Evolutionary conservation across 495 filamentous ascomycete genomes (phyloP), one percentile per base, ranked within the genome.

Genomic region (Corynascus novoguineensis): DNA sequence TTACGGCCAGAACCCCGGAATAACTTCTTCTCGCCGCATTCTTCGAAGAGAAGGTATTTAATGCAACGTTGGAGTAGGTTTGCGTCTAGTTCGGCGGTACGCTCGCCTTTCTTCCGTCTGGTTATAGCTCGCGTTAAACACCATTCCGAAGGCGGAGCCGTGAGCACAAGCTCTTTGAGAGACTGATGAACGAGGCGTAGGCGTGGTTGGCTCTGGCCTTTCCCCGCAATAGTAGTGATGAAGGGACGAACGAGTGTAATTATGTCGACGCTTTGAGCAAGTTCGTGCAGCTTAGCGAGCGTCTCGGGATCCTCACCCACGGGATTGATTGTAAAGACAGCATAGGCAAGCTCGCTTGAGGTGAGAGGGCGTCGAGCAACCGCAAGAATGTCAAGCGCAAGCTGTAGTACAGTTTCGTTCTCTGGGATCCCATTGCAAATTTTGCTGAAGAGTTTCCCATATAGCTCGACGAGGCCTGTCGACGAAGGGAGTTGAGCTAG

Each of bases 11-110:
- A 3, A 24, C 15, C 6, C 10, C 17, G 31, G 22, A 50, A 37
- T 1, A 37, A 19, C 19, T 19, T 35, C 17, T 8, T 35, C 31
- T 50, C 31, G 19, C n/a, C 47, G 29, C 14, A 1, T 6, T 50
- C 47, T 17, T 50, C 31, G 4, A 50, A 37, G 9, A 50, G 24
- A 63, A 78, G 57, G 80, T 73, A 41, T 75, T 76, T 5, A 76
- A 82, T 25, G 80, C 81, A 51, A 75, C 78, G 17, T 78, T 80
- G 17, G 79, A 79, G 38, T 1, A 73, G 74, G 25, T 59, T 60
- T 7, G 32, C 62, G 45, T 71, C 64, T 1, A 64, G 64, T 37
- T 76, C 74, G 7, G 61, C 64, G 54, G 73, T 64, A 14, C 66
- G 11, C 56, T 68, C 69, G 37, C 19, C 31, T 11, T 12, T 24